Percentiles rank a stretch among this genome's conserved stretches.
These are phyloP conservation scores for Setaria italica DNA, from an alignment of 202 grass and related monocot species.

Conservation along the genomic window DNA sequence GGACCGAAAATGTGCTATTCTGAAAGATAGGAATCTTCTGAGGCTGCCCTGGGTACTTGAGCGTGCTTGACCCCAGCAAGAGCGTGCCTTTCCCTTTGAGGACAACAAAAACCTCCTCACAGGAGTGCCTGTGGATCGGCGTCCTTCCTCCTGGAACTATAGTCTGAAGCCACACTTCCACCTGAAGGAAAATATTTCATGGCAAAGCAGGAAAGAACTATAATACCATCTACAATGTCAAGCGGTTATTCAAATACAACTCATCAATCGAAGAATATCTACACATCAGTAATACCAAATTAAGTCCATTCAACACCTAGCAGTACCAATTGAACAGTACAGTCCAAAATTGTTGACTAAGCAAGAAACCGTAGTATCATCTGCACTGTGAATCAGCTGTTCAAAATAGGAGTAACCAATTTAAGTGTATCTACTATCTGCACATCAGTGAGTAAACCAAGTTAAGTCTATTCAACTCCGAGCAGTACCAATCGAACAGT, in stretches of 20 bases:
- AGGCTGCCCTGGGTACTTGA: constrained; percentile 69
- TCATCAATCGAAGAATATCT: background rate
- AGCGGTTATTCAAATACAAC: background rate
- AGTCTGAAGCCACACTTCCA: constrained; percentile 92
- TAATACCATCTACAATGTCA: background rate
- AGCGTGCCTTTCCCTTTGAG: constrained; percentile 80
- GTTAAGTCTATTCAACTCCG: background rate
- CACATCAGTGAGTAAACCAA: no score
- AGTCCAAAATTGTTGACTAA: background rate
- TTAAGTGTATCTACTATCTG: no score
- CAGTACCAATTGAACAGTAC: background rate
- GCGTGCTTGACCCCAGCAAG: constrained; percentile 73
- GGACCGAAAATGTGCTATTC: constrained; percentile 82
- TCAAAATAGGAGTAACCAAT: no score
- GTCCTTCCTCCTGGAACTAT: constrained; percentile 64
- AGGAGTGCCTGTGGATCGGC: constrained; percentile 89
- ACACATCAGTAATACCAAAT: background rate
- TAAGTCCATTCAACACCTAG: background rate
- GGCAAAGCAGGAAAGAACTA: constrained; percentile 1
- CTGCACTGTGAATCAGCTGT: no score
- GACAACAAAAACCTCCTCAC: constrained; percentile 87
- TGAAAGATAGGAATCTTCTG: constrained; percentile 61
- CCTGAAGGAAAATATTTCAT: constrained; percentile 51
- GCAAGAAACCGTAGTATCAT: no score
- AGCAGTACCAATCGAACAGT: background rate